These are phyloP conservation scores for Cyclaneusma minus DNA, from an alignment of 2,329 filamentous ascomycete species.

Conservation along the genomic window DNA sequence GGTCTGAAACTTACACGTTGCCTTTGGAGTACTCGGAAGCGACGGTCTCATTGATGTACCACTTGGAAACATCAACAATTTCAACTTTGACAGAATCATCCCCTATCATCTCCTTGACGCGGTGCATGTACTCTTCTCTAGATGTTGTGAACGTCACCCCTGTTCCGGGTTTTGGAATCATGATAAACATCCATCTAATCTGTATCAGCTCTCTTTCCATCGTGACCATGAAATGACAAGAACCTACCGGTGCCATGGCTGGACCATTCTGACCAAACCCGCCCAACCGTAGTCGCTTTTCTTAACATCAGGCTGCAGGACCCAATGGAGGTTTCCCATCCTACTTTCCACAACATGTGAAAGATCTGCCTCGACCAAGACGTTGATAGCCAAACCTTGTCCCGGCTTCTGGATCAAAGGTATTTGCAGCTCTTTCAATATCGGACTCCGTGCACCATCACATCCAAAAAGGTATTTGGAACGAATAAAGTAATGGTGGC, in stretches of 20 bases:
- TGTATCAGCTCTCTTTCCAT: no score
- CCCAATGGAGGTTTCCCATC: slow-evolving; percentile 44
- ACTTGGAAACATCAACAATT: slow-evolving; percentile 37
- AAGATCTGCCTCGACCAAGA: slow-evolving; percentile 33
- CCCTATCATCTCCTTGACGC: slow-evolving; percentile 35
- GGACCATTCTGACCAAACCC: slow-evolving; percentile 40
- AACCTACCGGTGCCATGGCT: no score
- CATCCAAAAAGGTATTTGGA: slow-evolving; percentile 43
- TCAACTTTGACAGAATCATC: slow-evolving; percentile 34
- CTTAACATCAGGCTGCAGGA: slow-evolving; percentile 36
- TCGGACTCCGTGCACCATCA: slow-evolving; percentile 33
- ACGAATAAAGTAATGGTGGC: slow-evolving; percentile 25
- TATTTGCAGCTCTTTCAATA: slow-evolving; percentile 29
- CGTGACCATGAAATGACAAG: no score
- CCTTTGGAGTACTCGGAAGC: slow-evolving; percentile 35
- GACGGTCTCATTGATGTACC: slow-evolving; percentile 45
- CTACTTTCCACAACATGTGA: slow-evolving; percentile 30
- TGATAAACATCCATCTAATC: slow-evolving; percentile 44
- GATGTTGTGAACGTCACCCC: slow-evolving; percentile 25
- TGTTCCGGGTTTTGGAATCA: slow-evolving; percentile 27
- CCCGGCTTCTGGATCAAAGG: slow-evolving; percentile 28
- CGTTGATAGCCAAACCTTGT: slow-evolving; percentile 32
- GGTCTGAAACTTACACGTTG: background rate
- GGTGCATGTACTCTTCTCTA: slow-evolving; percentile 27
- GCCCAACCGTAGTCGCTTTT: slow-evolving; percentile 34